Percentiles rank a stretch among this genome's conserved stretches.
Conservation (phyloP, 768 basidiomycete species). For the Calocera viscosa region DNA sequence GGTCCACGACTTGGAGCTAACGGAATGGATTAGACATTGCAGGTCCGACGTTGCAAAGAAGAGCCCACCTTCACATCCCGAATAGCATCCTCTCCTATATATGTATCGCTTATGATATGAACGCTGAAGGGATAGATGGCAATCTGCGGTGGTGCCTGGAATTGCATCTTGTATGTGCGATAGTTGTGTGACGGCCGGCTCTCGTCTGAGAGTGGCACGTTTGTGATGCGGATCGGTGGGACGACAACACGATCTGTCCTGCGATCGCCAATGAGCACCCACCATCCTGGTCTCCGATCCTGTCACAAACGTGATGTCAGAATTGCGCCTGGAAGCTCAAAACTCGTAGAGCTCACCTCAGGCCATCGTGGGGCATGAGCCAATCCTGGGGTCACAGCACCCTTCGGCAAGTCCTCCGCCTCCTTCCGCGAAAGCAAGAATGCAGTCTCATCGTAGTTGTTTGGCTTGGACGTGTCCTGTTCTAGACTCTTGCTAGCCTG, state of each 20-base stretch:
- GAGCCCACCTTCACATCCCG: constrained; percentile 57
- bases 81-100: constrained; percentile 65
- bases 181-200: constrained; percentile 41
- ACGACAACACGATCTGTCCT: constrained; percentile 77
- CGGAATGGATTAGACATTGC: constrained; percentile 14
- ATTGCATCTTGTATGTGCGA: constrained; percentile 79
- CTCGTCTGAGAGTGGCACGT: constrained; percentile 55
- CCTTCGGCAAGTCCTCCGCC: constrained; percentile 42
- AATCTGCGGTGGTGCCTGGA: constrained; percentile 79
- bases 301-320: constrained; percentile 25
- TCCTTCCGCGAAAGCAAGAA: constrained; percentile 55
- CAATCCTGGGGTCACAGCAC: constrained; percentile 37
- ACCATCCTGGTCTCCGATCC: constrained; percentile 86
- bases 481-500: neutral
- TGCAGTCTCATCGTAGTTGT: constrained; percentile 54
- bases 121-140: constrained; percentile 85
- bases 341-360: constrained; percentile 38
- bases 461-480: constrained; percentile 26
- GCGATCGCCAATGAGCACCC: constrained; percentile 79
- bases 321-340: neutral
- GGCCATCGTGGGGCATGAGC: constrained; percentile 96
- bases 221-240: constrained; percentile 68
- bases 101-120: constrained; percentile 76
- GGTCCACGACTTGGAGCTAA: constrained; percentile 75
- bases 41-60: neutral